phyloP scores from a whole-genome alignment of 106 monocot genomes.

The Acorus gramineus region DNA sequence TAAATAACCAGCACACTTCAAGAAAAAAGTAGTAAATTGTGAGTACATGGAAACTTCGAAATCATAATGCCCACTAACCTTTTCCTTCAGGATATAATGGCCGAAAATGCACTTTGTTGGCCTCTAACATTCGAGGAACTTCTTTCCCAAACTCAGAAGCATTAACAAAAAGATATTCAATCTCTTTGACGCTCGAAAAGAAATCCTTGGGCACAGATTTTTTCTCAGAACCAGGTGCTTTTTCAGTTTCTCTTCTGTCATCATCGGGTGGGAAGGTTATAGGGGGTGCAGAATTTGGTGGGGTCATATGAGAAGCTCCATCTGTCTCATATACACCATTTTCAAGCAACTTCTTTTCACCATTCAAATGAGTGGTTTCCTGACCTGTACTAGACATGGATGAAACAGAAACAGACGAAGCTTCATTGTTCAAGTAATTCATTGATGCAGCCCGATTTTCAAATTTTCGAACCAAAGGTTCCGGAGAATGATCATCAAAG shows the following conservation, averaged over 20 bases:
- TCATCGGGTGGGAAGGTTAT: conserved; percentile 18
- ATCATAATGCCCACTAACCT: conserved; percentile 19
- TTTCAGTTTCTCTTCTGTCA: conserved; percentile 28
- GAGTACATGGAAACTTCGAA: too few relatives aligned
- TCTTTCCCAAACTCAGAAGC: conserved; percentile 86
- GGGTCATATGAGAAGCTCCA: conserved; percentile 26
- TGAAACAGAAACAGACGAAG: conserved; percentile 1
- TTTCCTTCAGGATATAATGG: conserved; percentile 42
- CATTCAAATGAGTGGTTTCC: conserved; percentile 23
- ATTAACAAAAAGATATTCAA: conserved; percentile 66
- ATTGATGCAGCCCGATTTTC: conserved; percentile 43
- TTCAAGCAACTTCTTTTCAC: conserved; percentile 10
- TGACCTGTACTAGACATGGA: conserved; percentile 1
- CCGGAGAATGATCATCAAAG: conserved; percentile 61
- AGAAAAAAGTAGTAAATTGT: too few relatives aligned
- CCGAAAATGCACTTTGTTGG: conserved; percentile 54
- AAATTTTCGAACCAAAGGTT: conserved; percentile 63
- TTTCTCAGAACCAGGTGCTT: conserved; percentile 21
- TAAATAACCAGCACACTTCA: too few relatives aligned
- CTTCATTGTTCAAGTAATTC: conserved; percentile 16
- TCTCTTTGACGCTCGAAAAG: conserved; percentile 56
- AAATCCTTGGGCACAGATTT: conserved; percentile 41
- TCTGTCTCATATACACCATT: conserved; percentile 21
- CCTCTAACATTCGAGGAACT: conserved; percentile 95
- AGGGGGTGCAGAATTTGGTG: conserved; percentile 14